These are phyloP conservation scores for Rhizopus microsporus DNA, from an alignment of 371 early-diverging fungal species.

Conservation along the genomic window DNA sequence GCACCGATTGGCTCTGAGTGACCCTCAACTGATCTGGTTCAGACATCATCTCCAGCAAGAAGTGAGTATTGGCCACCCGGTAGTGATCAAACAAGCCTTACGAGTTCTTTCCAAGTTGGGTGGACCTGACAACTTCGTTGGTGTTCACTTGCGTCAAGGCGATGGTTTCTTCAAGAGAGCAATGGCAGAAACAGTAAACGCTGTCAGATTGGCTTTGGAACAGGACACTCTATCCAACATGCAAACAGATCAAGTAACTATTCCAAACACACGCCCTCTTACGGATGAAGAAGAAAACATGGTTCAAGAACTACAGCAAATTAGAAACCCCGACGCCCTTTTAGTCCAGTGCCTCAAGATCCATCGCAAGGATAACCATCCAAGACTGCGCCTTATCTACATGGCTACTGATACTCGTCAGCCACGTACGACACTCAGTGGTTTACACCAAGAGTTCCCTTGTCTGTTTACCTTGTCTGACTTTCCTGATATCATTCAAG, in stretches of 20 bases:
- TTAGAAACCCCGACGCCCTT: constrained; percentile 3
- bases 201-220: constrained; percentile 29
- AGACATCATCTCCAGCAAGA: constrained; percentile 28
- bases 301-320: neutral
- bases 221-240: constrained; percentile 4
- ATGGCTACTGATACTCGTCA: constrained; percentile 60
- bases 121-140: constrained; percentile 42
- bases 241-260: neutral
- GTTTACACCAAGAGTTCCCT: constrained; percentile 45
- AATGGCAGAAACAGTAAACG: constrained; percentile 31
- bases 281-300: constrained; percentile 1
- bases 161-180: constrained; percentile 43
- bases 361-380: constrained; percentile 18
- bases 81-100: constrained; percentile 31
- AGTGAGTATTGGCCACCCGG: constrained; percentile 37
- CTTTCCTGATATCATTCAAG: constrained; percentile 39
- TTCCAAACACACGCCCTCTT: neutral
- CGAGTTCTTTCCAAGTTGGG: constrained; percentile 35
- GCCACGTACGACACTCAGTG: constrained; percentile 43
- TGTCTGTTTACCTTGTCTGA: constrained; percentile 58
- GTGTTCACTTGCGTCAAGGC: constrained; percentile 53
- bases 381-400: constrained; percentile 45
- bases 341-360: constrained; percentile 17
- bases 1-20: constrained; percentile 29
- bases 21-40: constrained; percentile 22